Base-by-base conservation (phyloP, 805 yeast species). In the Ogataea methylovora region DNA sequence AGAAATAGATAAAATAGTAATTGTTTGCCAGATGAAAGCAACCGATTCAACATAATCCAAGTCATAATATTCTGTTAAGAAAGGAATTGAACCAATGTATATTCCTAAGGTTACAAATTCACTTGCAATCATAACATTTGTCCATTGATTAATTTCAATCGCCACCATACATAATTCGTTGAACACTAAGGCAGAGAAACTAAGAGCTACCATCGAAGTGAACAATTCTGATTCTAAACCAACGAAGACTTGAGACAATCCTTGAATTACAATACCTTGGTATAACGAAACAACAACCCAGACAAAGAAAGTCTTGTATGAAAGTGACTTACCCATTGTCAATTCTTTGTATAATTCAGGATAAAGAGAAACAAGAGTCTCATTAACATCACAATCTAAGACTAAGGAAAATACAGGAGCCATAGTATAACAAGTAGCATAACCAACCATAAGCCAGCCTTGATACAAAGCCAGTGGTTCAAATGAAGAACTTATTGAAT, bases 391-490 rank as follows among this genome's bases (percentile, higher is more conserved):
- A 36, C 79, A 76, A 54, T 92, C 97, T 30, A 86, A 69, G 0
- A 94, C 95, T 44, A 92, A 62, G 0, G 96, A 84, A 49, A 92
- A 92, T 2, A 92, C 97, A 0, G 99, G 99, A 37, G 90, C 87
- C 99, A 92, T 92, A 0, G 99, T 92, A 58, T 92, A 92, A 35
- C 86, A 71, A 0, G 99, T 92, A 2, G 97, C 94, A 59, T 92
- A 92, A 2, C 98, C 99, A 29, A 92, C 98, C 97, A 92, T 87
- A 30, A 92, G 67, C 81, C 94, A 90, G 3, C 99, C 99, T 55
- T 92, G 90, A 53, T 84, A 86, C 35, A 92, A 65, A 0, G 97
- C 97, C 41, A 92, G 65, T 1, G 99, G 99, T 56, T 88, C 97
- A 54, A 86, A 92, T 4, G 72, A 61, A 0, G 97, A 85, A 28